These are phyloP conservation scores for Cutaneotrichosporon daszewskae DNA, from an alignment of 1,284 basidiomycete species.

Conservation along the genomic window DNA sequence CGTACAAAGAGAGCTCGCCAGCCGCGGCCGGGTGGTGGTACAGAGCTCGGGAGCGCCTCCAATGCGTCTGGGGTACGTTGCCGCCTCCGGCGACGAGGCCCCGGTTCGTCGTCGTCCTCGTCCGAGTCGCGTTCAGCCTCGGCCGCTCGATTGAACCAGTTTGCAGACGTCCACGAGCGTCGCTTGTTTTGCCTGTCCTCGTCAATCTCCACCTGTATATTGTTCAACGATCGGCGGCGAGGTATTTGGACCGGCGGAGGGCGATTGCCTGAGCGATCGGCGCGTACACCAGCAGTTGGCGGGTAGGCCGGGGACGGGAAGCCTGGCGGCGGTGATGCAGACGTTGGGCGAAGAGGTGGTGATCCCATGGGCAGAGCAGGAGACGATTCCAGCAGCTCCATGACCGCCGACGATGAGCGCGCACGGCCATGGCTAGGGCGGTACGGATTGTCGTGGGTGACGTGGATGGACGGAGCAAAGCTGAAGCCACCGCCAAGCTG, in stretches of 20 bases:
- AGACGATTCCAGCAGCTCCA: conserved; percentile 20
- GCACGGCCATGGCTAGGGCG: conserved; percentile 18
- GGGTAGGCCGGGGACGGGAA: conserved; percentile 3
- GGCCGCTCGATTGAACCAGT: conserved; percentile 8
- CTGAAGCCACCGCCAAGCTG: background rate
- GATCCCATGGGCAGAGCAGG: conserved; percentile 7
- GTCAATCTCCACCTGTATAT: conserved; percentile 19
- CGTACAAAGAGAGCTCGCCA: conserved; percentile 17
- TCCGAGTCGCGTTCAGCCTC: conserved; percentile 3
- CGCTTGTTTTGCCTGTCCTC: conserved; percentile 12
- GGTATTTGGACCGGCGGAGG: conserved; percentile 34
- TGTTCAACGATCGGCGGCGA: conserved; percentile 36
- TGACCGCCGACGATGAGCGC: conserved; percentile 27
- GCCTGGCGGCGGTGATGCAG: conserved; percentile 5
- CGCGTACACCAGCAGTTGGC: conserved; percentile 6
- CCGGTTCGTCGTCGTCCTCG: conserved; percentile 12
- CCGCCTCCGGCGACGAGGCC: conserved; percentile 21
- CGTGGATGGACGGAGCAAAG: conserved; percentile 20
- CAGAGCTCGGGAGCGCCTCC: background rate
- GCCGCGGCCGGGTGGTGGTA: background rate
- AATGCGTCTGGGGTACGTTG: background rate
- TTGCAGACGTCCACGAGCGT: conserved; percentile 3
- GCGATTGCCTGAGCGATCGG: conserved; percentile 24
- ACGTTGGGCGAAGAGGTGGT: conserved; percentile 4
- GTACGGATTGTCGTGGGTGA: conserved; percentile 19